A percentile compares a stretch with the other conserved stretches of the same genome.
Evolutionary conservation across 1,139 yeast species (phyloP).

Genomic region (Candida tetrigidarum): DNA sequence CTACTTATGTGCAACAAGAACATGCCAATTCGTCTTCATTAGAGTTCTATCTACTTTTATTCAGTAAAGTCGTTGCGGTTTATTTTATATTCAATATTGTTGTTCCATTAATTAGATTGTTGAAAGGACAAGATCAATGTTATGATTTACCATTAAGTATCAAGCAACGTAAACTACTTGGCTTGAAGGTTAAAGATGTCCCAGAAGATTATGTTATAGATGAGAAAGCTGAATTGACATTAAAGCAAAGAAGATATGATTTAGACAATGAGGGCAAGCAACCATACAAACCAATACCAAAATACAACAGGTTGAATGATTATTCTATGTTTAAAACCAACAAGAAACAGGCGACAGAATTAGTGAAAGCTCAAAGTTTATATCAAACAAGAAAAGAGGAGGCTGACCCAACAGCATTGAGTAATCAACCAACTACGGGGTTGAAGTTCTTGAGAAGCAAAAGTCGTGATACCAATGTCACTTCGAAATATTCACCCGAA

Average conservation of each 20-base stretch:
- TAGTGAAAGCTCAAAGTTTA: conserved; percentile 5
- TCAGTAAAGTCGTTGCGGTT: conserved; percentile 12
- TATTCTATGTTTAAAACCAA: conserved; percentile 9
- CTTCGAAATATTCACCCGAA: conserved; percentile 10
- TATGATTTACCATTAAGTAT: conserved; percentile 44
- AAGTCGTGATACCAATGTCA: conserved; percentile 1
- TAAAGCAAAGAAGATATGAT: conserved; percentile 20
- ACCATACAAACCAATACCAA: conserved; percentile 15
- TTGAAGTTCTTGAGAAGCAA: conserved; percentile 4
- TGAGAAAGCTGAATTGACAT: conserved; percentile 16
- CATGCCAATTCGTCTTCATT: background rate
- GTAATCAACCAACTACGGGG: background rate
- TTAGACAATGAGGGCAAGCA: conserved; percentile 11
- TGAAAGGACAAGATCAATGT: conserved; percentile 44
- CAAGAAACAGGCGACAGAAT: background rate
- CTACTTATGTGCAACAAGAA: background rate
- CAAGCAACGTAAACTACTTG: conserved; percentile 41
- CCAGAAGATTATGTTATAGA: conserved; percentile 12
- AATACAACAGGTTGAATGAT: conserved; percentile 15
- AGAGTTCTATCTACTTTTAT: conserved; percentile 13
- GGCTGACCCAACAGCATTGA: conserved; percentile 4
- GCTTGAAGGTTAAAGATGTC: conserved; percentile 24
- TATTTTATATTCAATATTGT: conserved; percentile 16
- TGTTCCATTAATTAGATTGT: conserved; percentile 23
- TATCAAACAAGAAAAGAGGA: conserved; percentile 8